Evolutionary conservation across 225 moss, liverwort and hornwort species (phyloP).

Genomic region (Thuidium tamariscinum): DNA sequence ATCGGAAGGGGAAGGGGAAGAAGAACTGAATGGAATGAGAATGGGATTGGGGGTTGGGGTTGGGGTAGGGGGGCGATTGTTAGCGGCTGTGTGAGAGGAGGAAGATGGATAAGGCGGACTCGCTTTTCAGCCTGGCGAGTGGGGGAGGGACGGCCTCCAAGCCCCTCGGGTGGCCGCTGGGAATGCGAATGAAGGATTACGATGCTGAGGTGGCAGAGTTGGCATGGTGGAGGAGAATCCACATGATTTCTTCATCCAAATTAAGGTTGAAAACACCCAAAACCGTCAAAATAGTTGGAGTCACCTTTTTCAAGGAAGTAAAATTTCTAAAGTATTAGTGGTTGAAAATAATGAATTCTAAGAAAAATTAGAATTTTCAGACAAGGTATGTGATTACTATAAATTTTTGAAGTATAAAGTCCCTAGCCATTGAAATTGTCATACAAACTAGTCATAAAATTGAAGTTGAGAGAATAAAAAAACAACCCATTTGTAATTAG

Average conservation of each 20-base stretch:
- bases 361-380: neutral
- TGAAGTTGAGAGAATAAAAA: neutral
- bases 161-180: neutral
- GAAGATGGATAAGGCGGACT: neutral
- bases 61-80: neutral
- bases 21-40: neutral
- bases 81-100: neutral
- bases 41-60: too few relatives aligned
- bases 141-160: neutral
- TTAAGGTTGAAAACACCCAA: neutral
- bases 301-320: accelerated
- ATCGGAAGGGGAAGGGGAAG: neutral
- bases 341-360: neutral
- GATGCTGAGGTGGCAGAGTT: neutral
- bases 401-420: neutral
- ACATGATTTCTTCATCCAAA: neutral
- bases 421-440: neutral
- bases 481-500: neutral
- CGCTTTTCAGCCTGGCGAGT: neutral
- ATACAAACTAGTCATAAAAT: accelerated
- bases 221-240: neutral
- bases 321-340: neutral
- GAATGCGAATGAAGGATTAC: neutral
- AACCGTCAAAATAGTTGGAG: neutral
- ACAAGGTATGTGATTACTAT: accelerated